Conservation (phyloP, 108 stramenopile genomes). For the Aurantiochytrium sp. region DNA sequence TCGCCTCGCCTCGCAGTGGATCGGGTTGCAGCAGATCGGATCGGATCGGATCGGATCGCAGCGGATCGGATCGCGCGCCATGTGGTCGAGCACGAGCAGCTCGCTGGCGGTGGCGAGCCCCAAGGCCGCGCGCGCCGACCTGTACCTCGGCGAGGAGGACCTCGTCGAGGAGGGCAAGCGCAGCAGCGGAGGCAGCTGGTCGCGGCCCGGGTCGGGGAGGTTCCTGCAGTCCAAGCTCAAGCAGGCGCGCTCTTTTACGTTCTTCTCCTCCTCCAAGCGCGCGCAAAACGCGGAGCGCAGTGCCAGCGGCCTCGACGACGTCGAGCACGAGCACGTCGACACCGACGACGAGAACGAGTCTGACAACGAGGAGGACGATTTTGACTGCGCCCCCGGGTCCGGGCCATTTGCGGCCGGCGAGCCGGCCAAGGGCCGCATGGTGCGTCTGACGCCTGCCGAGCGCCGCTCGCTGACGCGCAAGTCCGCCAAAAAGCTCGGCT, state of each 20-base stretch:
- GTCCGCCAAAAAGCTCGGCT: neutral
- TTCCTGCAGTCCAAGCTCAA: neutral
- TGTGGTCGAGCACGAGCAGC: too few relatives aligned
- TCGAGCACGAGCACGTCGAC: neutral
- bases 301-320: neutral
- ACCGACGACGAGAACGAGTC: neutral
- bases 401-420: too few relatives aligned
- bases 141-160: too few relatives aligned
- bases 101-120: too few relatives aligned
- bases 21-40: too few relatives aligned
- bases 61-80: too few relatives aligned
- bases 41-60: too few relatives aligned
- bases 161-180: neutral
- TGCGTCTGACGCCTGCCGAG: neutral
- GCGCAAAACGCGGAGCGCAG: neutral
- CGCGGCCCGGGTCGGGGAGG: neutral
- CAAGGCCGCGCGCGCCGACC: too few relatives aligned
- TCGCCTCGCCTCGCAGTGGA: too few relatives aligned
- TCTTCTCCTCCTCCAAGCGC: neutral
- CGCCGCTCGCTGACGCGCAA: neutral
- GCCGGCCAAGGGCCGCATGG: neutral
- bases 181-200: neutral
- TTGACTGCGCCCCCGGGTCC: too few relatives aligned
- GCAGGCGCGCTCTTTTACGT: neutral
- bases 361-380: neutral